Conservation (phyloP, 2,329 filamentous ascomycete species). For the Trichothecium roseum region DNA sequence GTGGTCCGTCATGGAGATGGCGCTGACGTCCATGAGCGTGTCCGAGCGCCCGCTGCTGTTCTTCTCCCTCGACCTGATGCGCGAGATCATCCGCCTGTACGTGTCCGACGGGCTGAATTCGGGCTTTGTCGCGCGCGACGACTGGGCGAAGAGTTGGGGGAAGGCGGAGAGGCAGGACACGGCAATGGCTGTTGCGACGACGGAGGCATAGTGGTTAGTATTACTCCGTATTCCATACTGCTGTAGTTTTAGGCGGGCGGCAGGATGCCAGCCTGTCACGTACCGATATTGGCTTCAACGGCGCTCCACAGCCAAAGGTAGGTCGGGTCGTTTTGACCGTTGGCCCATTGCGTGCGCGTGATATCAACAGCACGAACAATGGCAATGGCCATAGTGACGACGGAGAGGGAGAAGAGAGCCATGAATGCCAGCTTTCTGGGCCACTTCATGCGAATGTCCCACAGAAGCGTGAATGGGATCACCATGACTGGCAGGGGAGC, state of each 20-base stretch:
- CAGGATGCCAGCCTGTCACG: no score
- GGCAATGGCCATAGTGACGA: neutral
- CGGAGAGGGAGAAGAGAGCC: neutral
- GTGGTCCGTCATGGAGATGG: neutral
- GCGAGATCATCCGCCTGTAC: neutral
- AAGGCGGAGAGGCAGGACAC: neutral
- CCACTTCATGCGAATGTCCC: neutral
- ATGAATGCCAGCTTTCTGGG: neutral
- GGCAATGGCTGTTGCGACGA: neutral
- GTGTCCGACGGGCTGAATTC: neutral
- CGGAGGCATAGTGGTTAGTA: no score
- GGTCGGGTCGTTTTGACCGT: neutral
- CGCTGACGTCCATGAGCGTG: neutral
- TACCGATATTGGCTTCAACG: neutral
- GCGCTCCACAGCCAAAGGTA: neutral
- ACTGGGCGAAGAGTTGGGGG: neutral
- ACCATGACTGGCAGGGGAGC: neutral
- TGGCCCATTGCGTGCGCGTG: neutral
- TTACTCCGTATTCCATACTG: no score
- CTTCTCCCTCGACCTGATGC: neutral
- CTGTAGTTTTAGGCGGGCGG: no score
- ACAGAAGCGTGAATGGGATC: neutral
- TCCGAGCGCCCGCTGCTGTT: neutral
- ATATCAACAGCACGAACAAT: neutral
- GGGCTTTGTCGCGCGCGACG: neutral